These are phyloP conservation scores for Heimioporus punctisporus DNA, from an alignment of 1,284 basidiomycete species.

Conservation along the genomic window DNA sequence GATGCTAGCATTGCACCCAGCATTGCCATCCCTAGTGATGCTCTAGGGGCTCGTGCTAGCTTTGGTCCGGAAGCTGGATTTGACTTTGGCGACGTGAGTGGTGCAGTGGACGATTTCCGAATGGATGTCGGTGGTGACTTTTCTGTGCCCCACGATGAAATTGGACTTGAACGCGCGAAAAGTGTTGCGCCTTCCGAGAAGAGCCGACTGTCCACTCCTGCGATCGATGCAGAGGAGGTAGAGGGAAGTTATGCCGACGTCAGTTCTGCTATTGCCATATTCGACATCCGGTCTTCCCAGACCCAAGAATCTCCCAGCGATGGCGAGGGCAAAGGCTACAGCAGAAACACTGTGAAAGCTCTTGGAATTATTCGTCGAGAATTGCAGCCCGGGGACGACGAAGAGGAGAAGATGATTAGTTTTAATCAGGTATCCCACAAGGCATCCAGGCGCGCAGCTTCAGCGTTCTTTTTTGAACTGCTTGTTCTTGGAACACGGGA, in stretches of 20 bases:
- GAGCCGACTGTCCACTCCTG: constrained; percentile 73
- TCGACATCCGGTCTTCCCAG: constrained; percentile 71
- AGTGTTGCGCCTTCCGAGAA: constrained; percentile 50
- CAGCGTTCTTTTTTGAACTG: constrained; percentile 98
- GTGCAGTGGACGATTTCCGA: constrained; percentile 63
- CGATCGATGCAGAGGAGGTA: constrained; percentile 61
- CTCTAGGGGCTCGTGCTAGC: constrained; percentile 49
- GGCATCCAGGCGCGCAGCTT: constrained; percentile 90
- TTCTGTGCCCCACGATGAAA: constrained; percentile 31
- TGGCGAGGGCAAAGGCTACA: constrained; percentile 74
- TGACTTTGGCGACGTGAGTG: constrained; percentile 58
- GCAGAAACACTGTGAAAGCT: constrained; percentile 92
- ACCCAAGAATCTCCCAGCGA: constrained; percentile 42
- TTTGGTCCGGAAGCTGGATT: constrained; percentile 54
- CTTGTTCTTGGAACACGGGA: constrained; percentile 94
- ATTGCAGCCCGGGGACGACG: constrained; percentile 58
- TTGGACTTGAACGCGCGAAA: constrained; percentile 30
- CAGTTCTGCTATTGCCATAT: constrained; percentile 80
- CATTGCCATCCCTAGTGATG: constrained; percentile 52
- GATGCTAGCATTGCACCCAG: constrained; percentile 64
- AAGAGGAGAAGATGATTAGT: constrained; percentile 69
- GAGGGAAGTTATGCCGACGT: constrained; percentile 68
- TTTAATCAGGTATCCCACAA: constrained; percentile 42
- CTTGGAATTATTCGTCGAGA: constrained; percentile 82
- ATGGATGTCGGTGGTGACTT: constrained; percentile 50